Base-by-base conservation (phyloP, 1,284 basidiomycete species). In the Cerioporus squamosus region DNA sequence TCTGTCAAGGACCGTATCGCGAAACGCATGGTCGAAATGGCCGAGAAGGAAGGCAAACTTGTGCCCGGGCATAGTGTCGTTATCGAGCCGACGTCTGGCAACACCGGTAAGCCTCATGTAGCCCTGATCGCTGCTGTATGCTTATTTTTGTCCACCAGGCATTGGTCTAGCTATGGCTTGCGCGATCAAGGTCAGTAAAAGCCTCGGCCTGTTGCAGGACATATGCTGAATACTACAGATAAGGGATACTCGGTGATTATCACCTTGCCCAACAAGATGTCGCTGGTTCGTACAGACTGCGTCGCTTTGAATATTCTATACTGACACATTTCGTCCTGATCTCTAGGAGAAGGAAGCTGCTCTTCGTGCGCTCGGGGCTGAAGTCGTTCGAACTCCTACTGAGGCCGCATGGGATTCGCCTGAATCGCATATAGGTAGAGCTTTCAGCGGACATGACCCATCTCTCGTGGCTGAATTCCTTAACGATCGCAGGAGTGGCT, bases 221-320 rank as follows among this genome's bases (percentile, higher is more conserved):
- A 69, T 72, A 69, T 82, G 74, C 89, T 91, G 87, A 91, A 91
- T 90, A 90, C 88, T 77, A 88, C 82, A 86, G 71, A 75, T 85
- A 87, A 92, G 90, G 91, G 90, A 77, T 93, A 93, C 83, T 85
- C 88, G 36, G 89, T 88, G 77, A 95, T 99, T 72, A 99, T 99
- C 74, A 96, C 94, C 56, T 80, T 97, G 72, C 97, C 96, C 48
- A 90, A 95, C 71, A 99, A 98, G 80, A 99, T 98, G 97, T 95
- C 92, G 4, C 77, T 90, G 59, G 86, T 88, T 59, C 14, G 33
- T 36, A 36, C 6, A 55, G 83, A 73, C 33, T 49, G 51, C 12
- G 46, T 31, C 26, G 24, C 12, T 39, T 10, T 18, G 5, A 15
- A 10, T 18, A 23, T 20, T 23, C 12, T 10, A 18, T n/a, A 15